Evolutionary conservation across 129 eudicot genomes (phyloP).

Genomic region (Flaveria robusta): DNA sequence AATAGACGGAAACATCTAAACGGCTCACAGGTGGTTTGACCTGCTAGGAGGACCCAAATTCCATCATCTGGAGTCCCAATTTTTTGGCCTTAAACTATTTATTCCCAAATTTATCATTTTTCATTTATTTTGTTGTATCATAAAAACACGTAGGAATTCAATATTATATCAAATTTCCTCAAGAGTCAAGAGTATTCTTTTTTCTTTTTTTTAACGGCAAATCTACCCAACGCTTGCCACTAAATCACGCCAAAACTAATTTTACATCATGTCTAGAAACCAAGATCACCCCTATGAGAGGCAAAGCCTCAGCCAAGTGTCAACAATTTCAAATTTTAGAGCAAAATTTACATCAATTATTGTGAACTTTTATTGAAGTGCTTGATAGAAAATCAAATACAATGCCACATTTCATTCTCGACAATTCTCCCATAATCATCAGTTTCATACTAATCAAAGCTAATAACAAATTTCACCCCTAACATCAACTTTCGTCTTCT

Average conservation of each 20-base stretch:
- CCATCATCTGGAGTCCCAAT: background rate
- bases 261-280: too few relatives aligned
- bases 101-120: too few relatives aligned
- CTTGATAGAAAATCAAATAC: background rate
- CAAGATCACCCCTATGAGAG: too few relatives aligned
- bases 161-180: too few relatives aligned
- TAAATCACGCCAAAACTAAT: too few relatives aligned
- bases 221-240: too few relatives aligned
- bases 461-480: conserved; percentile 4
- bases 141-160: too few relatives aligned
- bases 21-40: background rate
- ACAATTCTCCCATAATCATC: background rate
- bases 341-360: background rate
- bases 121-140: too few relatives aligned
- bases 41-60: background rate
- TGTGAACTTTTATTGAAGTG: background rate
- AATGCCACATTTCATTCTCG: background rate
- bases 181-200: too few relatives aligned
- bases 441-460: background rate
- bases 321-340: too few relatives aligned
- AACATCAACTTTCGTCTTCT: background rate
- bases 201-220: too few relatives aligned
- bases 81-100: background rate
- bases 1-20: background rate
- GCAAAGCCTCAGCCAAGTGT: too few relatives aligned